Percentiles rank a stretch among this genome's conserved stretches.
These are phyloP conservation scores for Amphirosellinia nigrospora DNA, from an alignment of 495 filamentous ascomycete genomes.

Conservation along the genomic window DNA sequence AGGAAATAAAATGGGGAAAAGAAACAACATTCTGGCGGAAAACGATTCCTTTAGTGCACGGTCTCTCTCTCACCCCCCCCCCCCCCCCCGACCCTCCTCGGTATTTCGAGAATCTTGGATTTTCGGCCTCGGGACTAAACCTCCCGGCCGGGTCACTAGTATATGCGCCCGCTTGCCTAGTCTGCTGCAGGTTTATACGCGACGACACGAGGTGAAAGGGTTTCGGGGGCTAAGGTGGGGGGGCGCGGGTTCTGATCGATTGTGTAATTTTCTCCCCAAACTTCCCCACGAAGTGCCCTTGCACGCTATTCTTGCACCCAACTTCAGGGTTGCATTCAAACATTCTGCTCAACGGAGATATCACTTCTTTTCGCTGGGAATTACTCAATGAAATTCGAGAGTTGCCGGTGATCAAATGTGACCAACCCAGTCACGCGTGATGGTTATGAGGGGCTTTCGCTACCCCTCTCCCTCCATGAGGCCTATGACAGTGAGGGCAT, in stretches of 20 bases:
- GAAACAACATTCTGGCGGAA: background rate
- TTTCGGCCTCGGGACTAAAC: background rate
- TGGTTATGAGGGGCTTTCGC: background rate
- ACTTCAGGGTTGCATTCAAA: background rate
- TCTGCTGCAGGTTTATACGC: background rate
- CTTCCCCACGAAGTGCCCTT: background rate
- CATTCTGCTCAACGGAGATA: background rate
- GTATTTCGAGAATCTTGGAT: background rate
- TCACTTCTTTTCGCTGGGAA: background rate
- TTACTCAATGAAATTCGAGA: background rate
- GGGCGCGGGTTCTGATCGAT: too few relatives aligned
- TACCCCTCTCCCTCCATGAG: background rate
- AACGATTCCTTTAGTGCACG: background rate
- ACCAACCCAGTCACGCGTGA: background rate
- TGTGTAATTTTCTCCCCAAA: too few relatives aligned
- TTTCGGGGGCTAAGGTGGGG: too few relatives aligned
- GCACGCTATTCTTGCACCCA: background rate
- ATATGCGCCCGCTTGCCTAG: background rate
- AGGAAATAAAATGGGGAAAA: slow-evolving; percentile 7
- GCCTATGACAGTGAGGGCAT: background rate
- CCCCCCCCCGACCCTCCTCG: too few relatives aligned
- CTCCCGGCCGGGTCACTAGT: background rate
- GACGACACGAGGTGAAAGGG: background rate
- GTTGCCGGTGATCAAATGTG: background rate
- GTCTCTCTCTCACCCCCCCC: background rate